phyloP scores from a whole-genome alignment of 768 basidiomycete species.

The Leccinum rimulosum region DNA sequence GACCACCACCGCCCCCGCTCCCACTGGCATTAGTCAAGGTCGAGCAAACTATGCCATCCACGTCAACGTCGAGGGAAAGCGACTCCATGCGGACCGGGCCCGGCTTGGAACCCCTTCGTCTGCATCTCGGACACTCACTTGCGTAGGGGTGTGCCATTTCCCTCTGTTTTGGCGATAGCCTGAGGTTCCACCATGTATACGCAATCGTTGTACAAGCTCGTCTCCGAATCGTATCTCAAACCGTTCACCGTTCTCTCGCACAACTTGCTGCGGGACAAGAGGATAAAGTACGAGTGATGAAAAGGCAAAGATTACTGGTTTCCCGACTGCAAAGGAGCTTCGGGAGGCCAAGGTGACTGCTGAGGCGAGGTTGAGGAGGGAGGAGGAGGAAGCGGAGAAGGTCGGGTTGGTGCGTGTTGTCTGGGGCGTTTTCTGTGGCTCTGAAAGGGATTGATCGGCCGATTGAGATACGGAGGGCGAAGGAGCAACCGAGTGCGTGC shows the following conservation, averaged over 20 bases:
- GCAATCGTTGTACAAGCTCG: constrained; percentile 65
- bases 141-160: neutral
- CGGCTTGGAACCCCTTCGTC: constrained; percentile 33
- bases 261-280: constrained; percentile 74
- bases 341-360: constrained; percentile 70
- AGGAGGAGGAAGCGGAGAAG: constrained; percentile 68
- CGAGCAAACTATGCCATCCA: constrained; percentile 12
- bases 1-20: no score
- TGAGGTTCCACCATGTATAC: constrained; percentile 42
- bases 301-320: constrained; percentile 62
- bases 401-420: constrained; percentile 52
- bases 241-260: constrained; percentile 78
- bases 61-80: constrained; percentile 16
- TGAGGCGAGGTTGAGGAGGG: constrained; percentile 48
- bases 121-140: constrained; percentile 37
- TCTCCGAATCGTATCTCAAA: constrained; percentile 72
- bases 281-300: constrained; percentile 82
- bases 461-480: constrained; percentile 64
- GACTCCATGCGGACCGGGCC: constrained; percentile 30
- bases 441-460: constrained; percentile 19
- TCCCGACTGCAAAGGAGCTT: constrained; percentile 78
- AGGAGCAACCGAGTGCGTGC: neutral
- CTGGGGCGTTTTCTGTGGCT: neutral
- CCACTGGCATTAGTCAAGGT: no score
- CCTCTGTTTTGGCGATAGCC: constrained; percentile 12